A percentile compares a stretch with the other conserved stretches of the same genome.
These are phyloP conservation scores for Aspergillus hancockii DNA, from an alignment of 495 filamentous ascomycete species.

Conservation along the genomic window DNA sequence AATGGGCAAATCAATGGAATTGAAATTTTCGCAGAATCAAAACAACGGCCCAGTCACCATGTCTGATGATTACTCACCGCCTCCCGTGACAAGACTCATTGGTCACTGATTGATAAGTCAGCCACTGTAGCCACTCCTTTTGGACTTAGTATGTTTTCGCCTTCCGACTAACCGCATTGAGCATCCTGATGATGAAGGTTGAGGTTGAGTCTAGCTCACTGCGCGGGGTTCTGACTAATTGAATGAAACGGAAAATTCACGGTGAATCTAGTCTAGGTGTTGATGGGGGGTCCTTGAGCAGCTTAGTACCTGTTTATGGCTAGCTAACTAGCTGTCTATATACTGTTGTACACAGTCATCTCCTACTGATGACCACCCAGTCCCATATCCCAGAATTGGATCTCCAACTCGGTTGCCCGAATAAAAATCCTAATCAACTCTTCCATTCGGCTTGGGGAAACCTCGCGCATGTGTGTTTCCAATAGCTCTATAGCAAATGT, in stretches of 20 bases:
- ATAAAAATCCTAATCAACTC: constrained; percentile 82
- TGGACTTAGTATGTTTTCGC: neutral
- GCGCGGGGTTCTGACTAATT: too few species aligned
- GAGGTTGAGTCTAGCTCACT: too few species aligned
- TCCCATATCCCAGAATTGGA: constrained; percentile 87
- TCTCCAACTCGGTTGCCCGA: constrained; percentile 87
- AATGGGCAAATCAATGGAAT: neutral
- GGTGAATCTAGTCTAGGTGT: too few species aligned
- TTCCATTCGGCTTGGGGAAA: constrained; percentile 73
- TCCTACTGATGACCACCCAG: constrained; percentile 35
- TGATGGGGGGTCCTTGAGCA: too few species aligned
- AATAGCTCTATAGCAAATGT: constrained; percentile 57
- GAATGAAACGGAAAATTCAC: too few species aligned
- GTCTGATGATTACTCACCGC: neutral
- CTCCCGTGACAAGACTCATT: neutral
- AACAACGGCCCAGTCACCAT: neutral
- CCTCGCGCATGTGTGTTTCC: constrained; percentile 66
- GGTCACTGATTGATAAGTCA: too few species aligned
- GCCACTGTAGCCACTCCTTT: too few species aligned
- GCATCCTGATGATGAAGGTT: too few species aligned
- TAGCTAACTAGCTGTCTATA: neutral
- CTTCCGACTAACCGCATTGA: neutral
- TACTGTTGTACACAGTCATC: constrained; percentile 6
- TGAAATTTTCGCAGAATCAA: neutral
- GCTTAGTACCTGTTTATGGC: neutral